These are phyloP conservation scores for Starmerella sp. DNA, from an alignment of 805 yeast genomes.

Conservation along the genomic window DNA sequence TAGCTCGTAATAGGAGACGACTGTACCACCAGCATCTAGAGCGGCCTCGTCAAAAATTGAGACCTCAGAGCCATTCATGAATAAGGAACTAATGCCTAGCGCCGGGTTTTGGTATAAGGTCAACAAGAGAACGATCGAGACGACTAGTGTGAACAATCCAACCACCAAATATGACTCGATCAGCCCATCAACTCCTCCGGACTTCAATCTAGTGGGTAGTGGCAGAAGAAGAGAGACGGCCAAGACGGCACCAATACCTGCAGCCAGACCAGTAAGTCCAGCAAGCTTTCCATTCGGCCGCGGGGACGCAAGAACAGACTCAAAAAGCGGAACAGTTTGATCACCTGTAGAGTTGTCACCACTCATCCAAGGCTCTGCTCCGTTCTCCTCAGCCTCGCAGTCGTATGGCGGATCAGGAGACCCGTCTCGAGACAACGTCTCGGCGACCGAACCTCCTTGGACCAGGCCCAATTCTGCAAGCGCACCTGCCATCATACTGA, in stretches of 20 bases:
- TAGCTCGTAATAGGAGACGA: constrained; percentile 32
- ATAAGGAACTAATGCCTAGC: constrained; percentile 27
- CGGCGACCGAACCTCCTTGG: background rate
- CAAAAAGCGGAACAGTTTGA: constrained; percentile 12
- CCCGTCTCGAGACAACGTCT: background rate
- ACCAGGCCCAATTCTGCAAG: constrained; percentile 35
- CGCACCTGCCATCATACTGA: constrained; percentile 51
- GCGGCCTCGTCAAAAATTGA: constrained; percentile 27
- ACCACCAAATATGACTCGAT: constrained; percentile 36
- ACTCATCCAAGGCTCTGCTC: background rate
- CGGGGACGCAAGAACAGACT: constrained; percentile 8
- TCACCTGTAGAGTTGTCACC: constrained; percentile 6
- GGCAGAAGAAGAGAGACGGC: constrained; percentile 45
- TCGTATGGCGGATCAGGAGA: background rate
- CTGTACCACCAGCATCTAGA: constrained; percentile 21
- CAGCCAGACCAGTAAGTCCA: constrained; percentile 42
- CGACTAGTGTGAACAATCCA: background rate
- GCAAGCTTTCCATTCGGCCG: constrained; percentile 44
- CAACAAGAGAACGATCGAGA: constrained; percentile 32
- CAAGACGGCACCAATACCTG: constrained; percentile 38
- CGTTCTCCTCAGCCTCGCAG: background rate
- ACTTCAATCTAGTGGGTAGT: constrained; percentile 50
- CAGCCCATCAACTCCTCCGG: constrained; percentile 7
- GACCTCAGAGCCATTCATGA: constrained; percentile 21
- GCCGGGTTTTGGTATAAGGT: constrained; percentile 38